Evolutionary conservation across 1,284 basidiomycete genomes (phyloP).

Genomic region (Trichosporon sp.): DNA sequence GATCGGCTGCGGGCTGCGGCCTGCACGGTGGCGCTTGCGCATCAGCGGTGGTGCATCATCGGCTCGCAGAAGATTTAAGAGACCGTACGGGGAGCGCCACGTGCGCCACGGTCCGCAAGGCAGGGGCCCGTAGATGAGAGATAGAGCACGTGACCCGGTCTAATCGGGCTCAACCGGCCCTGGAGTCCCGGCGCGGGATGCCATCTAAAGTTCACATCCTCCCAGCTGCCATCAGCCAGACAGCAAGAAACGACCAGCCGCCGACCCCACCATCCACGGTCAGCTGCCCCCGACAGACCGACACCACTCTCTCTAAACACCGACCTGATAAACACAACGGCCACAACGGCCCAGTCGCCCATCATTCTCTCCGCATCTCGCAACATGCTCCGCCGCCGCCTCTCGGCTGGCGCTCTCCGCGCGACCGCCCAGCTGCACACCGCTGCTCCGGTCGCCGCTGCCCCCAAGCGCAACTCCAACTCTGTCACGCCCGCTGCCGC

Average conservation of each 20-base stretch:
- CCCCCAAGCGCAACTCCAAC: conserved; percentile 23
- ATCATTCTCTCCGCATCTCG: conserved; percentile 26
- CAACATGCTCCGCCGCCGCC: conserved; percentile 52
- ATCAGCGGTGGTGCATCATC: background rate
- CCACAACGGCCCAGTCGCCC: conserved; percentile 18
- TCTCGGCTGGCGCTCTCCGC: conserved; percentile 48
- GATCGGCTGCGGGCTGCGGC: background rate
- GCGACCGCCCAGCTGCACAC: conserved; percentile 32
- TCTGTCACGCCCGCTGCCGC: conserved; percentile 31
- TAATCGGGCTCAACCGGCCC: conserved; percentile 15
- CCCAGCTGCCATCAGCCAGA: background rate
- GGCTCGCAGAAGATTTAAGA: background rate
- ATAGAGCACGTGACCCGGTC: background rate
- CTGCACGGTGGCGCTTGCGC: background rate
- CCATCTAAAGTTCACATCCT: conserved; percentile 10
- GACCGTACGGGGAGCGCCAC: background rate
- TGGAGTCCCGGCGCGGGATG: background rate
- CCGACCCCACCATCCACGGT: background rate
- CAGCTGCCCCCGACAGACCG: conserved; percentile 11
- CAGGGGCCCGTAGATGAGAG: background rate
- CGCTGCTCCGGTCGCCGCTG: conserved; percentile 4
- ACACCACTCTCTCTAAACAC: conserved; percentile 7
- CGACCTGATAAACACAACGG: background rate
- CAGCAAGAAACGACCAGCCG: background rate
- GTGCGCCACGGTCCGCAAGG: background rate